phyloP scores from a whole-genome alignment of 768 basidiomycete genomes.

The Podaxis carcinomalis region DNA sequence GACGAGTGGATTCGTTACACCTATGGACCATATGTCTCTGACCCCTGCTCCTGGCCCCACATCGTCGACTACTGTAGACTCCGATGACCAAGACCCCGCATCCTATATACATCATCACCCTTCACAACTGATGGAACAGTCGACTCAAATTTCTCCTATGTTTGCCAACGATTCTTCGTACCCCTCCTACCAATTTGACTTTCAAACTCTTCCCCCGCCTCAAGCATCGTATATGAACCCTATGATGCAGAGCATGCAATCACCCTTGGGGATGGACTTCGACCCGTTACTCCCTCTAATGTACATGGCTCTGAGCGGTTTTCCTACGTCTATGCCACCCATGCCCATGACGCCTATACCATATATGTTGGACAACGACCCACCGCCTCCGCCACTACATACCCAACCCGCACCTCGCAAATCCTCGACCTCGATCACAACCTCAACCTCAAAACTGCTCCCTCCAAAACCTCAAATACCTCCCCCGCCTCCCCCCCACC shows the following conservation, averaged over 20 bases:
- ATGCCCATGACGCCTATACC: background rate
- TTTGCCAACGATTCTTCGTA: background rate
- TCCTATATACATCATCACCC: background rate
- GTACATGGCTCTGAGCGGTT: background rate
- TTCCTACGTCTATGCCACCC: background rate
- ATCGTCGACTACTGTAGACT: background rate
- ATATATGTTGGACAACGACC: background rate
- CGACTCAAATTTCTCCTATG: background rate
- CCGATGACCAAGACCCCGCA: background rate
- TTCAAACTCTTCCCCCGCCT: background rate
- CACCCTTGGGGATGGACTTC: background rate
- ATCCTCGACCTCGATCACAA: background rate
- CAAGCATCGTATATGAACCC: background rate
- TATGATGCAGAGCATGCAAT: background rate
- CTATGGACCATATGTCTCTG: background rate
- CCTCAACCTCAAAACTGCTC: background rate
- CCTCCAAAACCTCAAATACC: background rate
- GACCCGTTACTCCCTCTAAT: slow-evolving; percentile 2
- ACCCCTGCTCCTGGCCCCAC: background rate
- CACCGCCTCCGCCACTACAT: background rate
- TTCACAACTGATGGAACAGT: background rate
- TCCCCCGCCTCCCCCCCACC: background rate
- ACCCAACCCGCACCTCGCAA: background rate
- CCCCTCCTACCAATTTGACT: background rate
- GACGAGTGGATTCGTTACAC: background rate